Evolutionary conservation across 371 early-diverging fungal species (phyloP).

Genomic region (Mucor irregularis): DNA sequence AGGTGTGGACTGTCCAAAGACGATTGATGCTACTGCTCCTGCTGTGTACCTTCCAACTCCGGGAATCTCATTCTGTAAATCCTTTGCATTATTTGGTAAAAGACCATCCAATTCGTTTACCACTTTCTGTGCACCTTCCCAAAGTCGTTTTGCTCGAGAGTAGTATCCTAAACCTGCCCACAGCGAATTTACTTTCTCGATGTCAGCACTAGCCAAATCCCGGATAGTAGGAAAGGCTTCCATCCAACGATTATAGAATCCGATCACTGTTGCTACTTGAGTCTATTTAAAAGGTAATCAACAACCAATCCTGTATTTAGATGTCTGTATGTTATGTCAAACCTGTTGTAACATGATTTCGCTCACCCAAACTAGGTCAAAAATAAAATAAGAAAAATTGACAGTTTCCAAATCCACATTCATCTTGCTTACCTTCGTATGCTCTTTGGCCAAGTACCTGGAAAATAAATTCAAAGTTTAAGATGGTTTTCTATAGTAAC

Average conservation of each 20-base stretch:
- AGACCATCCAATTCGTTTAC: constrained; percentile 55
- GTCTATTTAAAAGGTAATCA: constrained; percentile 37
- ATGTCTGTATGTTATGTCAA: neutral
- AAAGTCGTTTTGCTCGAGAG: constrained; percentile 71
- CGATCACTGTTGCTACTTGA: constrained; percentile 75
- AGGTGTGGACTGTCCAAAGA: constrained; percentile 62
- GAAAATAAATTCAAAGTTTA: neutral
- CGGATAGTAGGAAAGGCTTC: constrained; percentile 72
- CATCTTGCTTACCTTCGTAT: constrained; percentile 55
- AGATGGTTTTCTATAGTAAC: neutral
- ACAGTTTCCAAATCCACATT: neutral
- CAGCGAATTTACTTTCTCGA: constrained; percentile 69
- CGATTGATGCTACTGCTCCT: constrained; percentile 78
- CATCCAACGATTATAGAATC: constrained; percentile 80
- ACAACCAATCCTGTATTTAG: neutral
- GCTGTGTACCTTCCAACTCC: constrained; percentile 73
- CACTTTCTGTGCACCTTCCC: constrained; percentile 71
- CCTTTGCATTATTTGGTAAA: constrained; percentile 59
- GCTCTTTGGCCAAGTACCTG: constrained; percentile 60
- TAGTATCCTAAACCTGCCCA: constrained; percentile 90
- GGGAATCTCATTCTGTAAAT: constrained; percentile 64
- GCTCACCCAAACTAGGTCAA: constrained; percentile 81
- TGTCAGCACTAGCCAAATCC: constrained; percentile 66
- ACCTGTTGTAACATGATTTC: constrained; percentile 88
- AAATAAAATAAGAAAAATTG: neutral